Base-by-base conservation (phyloP, 2,329 filamentous ascomycete species). In the Colletotrichum nymphaeae region DNA sequence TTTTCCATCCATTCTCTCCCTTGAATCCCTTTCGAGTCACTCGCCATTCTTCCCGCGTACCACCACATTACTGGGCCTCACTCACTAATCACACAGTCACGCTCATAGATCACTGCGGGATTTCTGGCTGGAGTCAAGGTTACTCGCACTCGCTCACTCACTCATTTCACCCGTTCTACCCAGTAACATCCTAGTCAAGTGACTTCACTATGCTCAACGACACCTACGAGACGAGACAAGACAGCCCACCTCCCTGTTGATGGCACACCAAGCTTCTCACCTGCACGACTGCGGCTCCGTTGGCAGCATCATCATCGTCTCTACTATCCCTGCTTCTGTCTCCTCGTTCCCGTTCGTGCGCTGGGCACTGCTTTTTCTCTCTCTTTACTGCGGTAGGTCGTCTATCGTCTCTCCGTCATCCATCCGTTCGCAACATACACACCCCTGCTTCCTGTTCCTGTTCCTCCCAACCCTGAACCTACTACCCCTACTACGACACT, bases 381-480 rank as follows among this genome's bases (percentile, higher is more conserved):
- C 16, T 32, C 26, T n/a, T 14, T 71, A 26, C 26, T 26, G 26
- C 26, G 26, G 26, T 26, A 26, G 26, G 26, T n/a, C 76, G 69
- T 74, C 77, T 75, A 37, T 55, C 35, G 24, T 30, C 42, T 59
- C 49, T 55, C 72, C 59, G 65, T 73, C 57, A 65, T 63, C 49
- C 64, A 63, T 69, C 57, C 70, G 62, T 70, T 69, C 73, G 42
- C 28, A 42, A 30, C 30, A 32, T 28, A 11, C 42, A 53, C 56
- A 58, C 62, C 65, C 62, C 60, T 62, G 60, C 28, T 52, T 56
- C 66, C 59, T 65, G 53, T 69, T 67, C 66, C 59, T 65, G 42
- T 69, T 67, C 66, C 59, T 60, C 65, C 59, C 65, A 64, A 63
- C 65, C 58, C 69, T 65, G 14, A 22, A 28, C 32, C 63, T 56